Evolutionary conservation across 1,284 basidiomycete genomes (phyloP).

Genomic region (Ustilago nuda): DNA sequence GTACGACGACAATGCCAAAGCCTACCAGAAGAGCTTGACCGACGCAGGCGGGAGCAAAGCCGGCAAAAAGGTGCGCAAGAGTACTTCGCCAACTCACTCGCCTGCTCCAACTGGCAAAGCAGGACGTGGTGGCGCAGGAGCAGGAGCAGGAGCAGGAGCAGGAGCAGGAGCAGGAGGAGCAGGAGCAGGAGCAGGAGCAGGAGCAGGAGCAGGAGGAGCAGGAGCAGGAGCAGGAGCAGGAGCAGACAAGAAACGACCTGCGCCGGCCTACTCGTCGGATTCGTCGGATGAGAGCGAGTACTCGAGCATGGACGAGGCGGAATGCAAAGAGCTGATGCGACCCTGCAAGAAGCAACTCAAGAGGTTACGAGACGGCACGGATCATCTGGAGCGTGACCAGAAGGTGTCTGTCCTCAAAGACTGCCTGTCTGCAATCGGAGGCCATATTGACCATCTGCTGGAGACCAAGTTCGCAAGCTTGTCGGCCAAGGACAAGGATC

Average conservation of each 20-base stretch:
- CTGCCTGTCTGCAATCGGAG: conserved; percentile 91
- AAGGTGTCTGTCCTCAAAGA: conserved; percentile 96
- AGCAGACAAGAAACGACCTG: conserved; percentile 50
- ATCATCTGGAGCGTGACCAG: conserved; percentile 90
- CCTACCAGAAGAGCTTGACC: conserved; percentile 43
- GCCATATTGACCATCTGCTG: conserved; percentile 87
- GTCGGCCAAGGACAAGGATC: conserved; percentile 80
- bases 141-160: conserved; percentile 18
- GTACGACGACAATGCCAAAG: conserved; percentile 71
- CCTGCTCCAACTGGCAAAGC: conserved; percentile 48
- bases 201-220: conserved; percentile 10
- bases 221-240: not conserved
- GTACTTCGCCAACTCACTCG: conserved; percentile 41
- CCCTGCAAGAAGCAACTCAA: conserved; percentile 98
- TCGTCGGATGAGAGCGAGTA: conserved; percentile 58
- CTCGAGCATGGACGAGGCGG: conserved; percentile 89
- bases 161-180: conserved; percentile 13
- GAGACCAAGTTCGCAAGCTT: conserved; percentile 76
- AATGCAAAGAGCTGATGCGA: conserved; percentile 93
- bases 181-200: not conserved
- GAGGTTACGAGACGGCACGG: conserved; percentile 88
- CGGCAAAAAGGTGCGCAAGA: conserved; percentile 45
- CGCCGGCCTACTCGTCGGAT: conserved; percentile 50
- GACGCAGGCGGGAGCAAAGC: conserved; percentile 30
- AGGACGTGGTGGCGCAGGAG: conserved; percentile 20